Evolutionary conservation across 2,329 filamentous ascomycete species (phyloP).

Genomic region (Curvularia eragrostidis): DNA sequence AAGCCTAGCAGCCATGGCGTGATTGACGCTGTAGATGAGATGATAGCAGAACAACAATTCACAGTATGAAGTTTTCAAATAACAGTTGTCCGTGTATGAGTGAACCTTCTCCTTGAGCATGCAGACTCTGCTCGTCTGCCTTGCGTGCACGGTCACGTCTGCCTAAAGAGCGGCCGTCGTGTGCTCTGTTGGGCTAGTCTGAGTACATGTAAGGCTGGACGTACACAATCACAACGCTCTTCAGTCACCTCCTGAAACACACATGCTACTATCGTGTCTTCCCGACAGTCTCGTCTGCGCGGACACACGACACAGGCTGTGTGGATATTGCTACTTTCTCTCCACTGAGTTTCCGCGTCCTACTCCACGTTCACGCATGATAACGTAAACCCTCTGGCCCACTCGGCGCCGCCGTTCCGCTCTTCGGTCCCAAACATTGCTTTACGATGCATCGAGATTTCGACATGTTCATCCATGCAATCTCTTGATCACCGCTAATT

Average conservation of each 20-base stretch:
- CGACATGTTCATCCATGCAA: not conserved
- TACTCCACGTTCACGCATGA: not conserved
- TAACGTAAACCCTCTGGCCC: not conserved
- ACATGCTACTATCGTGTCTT: not conserved
- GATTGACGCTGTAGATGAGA: conserved; percentile 5
- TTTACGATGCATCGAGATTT: not conserved
- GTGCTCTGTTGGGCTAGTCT: not conserved
- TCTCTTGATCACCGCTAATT: not conserved
- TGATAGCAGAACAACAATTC: conserved; percentile 9
- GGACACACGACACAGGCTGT: not conserved
- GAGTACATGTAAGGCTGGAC: not conserved
- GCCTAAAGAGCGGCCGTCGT: not conserved
- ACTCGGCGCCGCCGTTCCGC: not conserved
- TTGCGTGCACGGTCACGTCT: not conserved
- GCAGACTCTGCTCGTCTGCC: not conserved
- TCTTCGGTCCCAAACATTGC: not conserved
- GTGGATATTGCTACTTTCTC: not conserved
- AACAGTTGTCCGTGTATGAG: conserved; percentile 1
- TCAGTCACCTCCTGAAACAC: not conserved
- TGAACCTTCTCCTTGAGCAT: not conserved
- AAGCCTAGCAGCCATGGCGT: conserved; percentile 11
- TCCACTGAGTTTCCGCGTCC: not conserved
- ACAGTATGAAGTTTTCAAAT: conserved; percentile 9
- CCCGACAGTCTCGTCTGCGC: not conserved
- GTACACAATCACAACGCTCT: not conserved